Evolutionary conservation across 169 alveolate genomes (phyloP), one percentile per base, ranked within the genome.

Genomic region (Cryptosporidium bovis): DNA sequence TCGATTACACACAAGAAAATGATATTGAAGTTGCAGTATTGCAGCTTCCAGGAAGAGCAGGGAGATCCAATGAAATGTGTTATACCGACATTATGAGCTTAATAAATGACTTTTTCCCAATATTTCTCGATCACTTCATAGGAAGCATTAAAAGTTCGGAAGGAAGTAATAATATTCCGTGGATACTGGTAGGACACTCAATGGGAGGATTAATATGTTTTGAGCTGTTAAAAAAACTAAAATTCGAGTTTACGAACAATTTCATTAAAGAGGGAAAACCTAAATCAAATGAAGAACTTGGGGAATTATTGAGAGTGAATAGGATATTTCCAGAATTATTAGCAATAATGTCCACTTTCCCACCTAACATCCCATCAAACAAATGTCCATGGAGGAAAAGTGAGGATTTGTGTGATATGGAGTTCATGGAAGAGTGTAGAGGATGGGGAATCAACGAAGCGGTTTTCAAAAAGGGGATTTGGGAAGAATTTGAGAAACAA

Each of bases 21-120:
- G 48, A 66, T 24, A 77, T 77, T 24, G 87, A 77, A 27, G 16
- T 77, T 1, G 64, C 64, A 34, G 87, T 44, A 20, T 36, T 77
- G 62, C 77, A 60, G 31, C 87, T 77, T 4, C 87, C 87, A 27
- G 87, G 87, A 44, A 77, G 87, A 27, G 77, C 87, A 40, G 77
- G 51, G 48, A 77, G 87, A 77, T 60, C 65, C 16, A 29, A 48
- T 0, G 87, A 77, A 77, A 29, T 24, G 6, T 62, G 71, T 60
- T 77, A 77, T 60, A 60, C 31, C 16, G 71, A 62, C 3, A 77
- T 77, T 44, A 6, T 48, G 10, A 20, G 44, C 40, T 15, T 77
- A 44, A 60, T 77, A 44, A 77, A 77, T 60, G 71, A 60, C 10
- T 77, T 77, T 31, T 77, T 46, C 55, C 87, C 87, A 27, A 40